Evolutionary conservation across 371 early-diverging fungal genomes (phyloP), one percentile per base, ranked within the genome.

Genomic region (Rhizomucor pusillus): DNA sequence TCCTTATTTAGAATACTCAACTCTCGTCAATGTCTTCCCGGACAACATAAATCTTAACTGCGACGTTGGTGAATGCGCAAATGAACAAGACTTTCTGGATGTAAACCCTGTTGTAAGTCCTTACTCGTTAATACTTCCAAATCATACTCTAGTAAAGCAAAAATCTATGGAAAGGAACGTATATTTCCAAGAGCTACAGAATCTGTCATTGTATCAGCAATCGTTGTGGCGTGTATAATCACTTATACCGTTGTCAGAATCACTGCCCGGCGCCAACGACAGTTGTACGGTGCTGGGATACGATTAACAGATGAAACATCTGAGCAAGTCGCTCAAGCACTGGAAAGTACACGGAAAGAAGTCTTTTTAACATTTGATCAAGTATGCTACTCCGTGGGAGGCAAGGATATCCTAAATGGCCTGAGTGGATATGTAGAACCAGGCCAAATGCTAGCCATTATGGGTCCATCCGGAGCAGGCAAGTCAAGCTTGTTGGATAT

Each of bases 401-500:
- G 56, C 13, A 52, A 59, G 41, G 50, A 58, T 11, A 66, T 90
- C 1, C 57, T 90, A 12, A 54, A 63, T 0, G 67, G 64, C 1
- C 59, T 89, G 0, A 57, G 59, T 3, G 88, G 88, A 0, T 52
- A 69, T n/a, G 83, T 81, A 7, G 56, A 69, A 11, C 79, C 88
- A 0, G 90, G 89, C 1, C 69, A 85, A 35, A 52, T 87, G 14
- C 52, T 82, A 34, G 93, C 91, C 5, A 79, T 93, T 16, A 80
- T 93, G 82, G 93, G 69, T 1, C 64, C 69, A n/a, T 69, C 69
- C 9, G 69, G 69, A 29, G 69, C 69, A 20, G 69, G 67, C 9
- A 63, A 67, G 43, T 62, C 63, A 20, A 58, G 65, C 29, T 47
- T 73, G 5, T 82, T 69, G 76, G 97, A 98, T 61, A 92, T 97